Evolutionary conservation across 202 grass and related monocot species (phyloP), one percentile per base, ranked within the genome.

Genomic region (Eragrostis tef): DNA sequence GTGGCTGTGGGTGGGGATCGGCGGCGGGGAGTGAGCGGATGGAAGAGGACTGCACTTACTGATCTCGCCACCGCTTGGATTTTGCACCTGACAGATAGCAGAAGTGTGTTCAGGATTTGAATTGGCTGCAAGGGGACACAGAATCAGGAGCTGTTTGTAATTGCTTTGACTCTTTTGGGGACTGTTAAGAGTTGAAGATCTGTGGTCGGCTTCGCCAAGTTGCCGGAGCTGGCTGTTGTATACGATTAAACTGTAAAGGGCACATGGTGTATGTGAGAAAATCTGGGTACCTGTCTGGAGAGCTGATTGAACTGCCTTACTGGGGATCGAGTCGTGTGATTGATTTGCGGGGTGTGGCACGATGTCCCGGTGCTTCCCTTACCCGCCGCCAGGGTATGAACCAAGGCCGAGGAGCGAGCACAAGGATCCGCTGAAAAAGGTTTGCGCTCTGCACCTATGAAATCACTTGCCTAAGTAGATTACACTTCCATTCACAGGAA

Each of bases 281-380:
- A 60, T n/a, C 56, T 67, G 43, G 59, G 25, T 44, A 56, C 64
- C 19, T 45, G 24, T 73, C 49, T 12, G 69, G n/a, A 31, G 74
- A 62, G 25, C 45, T 61, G 47, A 13, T 49, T 63, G 25, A 25
- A 15, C 66, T 64, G 31, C 8, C 64, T 49, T 58, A 14, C 56
- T 42, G 34, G 46, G n/a, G 44, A 77, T 64, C 77, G 11, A 25
- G 67, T 50, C 25, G 69, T 34, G 16, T 75, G 63, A 59, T 73
- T 51, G 19, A 71, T 75, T 83, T 27, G 19, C 27, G 15, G 27
- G 74, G 75, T 2, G 53, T 42, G 49, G 34, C 70, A 71, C 53
- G 9, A 94, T 94, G 92, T 94, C 92, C 56, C 85, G 92, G 71
- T 92, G 92, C 60, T 94, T 90, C 65, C 87, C 89, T 0, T 94